Percentiles rank a stretch among this genome's conserved stretches.
phyloP scores from a whole-genome alignment of 2,329 filamentous ascomycete species.

The Penicillium sp. region DNA sequence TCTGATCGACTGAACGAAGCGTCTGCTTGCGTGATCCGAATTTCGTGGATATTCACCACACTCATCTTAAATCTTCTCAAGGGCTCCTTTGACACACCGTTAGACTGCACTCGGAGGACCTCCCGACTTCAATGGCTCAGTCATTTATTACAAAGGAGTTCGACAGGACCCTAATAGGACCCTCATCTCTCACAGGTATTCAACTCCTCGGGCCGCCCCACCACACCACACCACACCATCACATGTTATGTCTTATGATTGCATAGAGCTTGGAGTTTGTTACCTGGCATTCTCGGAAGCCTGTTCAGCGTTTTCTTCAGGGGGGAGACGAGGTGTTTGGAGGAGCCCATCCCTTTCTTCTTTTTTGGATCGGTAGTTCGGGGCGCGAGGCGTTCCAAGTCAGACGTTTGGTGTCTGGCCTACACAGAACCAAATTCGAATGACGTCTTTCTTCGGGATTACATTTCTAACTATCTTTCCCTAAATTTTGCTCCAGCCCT shows the following conservation, averaged over 20 bases:
- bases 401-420: background rate
- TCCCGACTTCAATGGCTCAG: background rate
- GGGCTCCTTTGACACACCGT: background rate
- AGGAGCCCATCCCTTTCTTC: slow-evolving; percentile 6
- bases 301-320: slow-evolving; percentile 31
- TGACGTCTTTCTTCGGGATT: background rate
- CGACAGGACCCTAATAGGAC: background rate
- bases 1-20: slow-evolving; percentile 60
- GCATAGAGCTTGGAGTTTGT: slow-evolving; percentile 42
- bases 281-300: slow-evolving; percentile 35
- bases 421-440: background rate
- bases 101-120: background rate
- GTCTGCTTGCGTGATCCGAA: background rate
- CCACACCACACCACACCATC: slow-evolving; percentile 17
- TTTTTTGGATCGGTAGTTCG: background rate
- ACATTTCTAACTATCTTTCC: background rate
- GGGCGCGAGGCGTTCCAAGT: background rate
- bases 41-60: background rate
- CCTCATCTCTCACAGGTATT: background rate
- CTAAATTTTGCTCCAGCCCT: background rate
- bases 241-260: slow-evolving; percentile 42
- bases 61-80: background rate
- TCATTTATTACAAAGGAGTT: background rate
- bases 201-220: background rate
- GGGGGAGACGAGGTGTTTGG: slow-evolving; percentile 26